Conservation (phyloP, 169 alveolate species). For the Plasmodium chabaudi region DNA sequence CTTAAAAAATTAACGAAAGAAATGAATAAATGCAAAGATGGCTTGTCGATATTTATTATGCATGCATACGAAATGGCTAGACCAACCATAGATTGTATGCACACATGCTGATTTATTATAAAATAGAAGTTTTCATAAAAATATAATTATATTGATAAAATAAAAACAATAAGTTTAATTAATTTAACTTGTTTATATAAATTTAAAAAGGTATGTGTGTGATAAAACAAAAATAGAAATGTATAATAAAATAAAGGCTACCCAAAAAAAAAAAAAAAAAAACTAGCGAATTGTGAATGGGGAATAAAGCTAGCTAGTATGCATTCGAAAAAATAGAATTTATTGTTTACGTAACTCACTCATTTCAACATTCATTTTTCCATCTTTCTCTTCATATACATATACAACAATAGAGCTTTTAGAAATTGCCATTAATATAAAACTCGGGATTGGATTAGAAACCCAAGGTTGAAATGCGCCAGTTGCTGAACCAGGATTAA, state of each 20-base stretch:
- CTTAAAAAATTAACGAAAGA: too few species aligned
- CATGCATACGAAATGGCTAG: too few species aligned
- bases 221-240: background rate
- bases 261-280: background rate
- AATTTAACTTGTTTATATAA: background rate
- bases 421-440: conserved; percentile 86
- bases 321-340: background rate
- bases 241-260: background rate
- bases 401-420: conserved; percentile 82
- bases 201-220: background rate
- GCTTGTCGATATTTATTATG: too few species aligned
- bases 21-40: too few species aligned
- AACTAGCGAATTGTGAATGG: background rate
- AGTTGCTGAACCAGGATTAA: conserved; percentile 96
- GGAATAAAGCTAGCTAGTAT: background rate
- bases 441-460: conserved; percentile 84
- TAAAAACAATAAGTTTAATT: background rate
- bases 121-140: background rate
- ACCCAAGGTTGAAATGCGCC: conserved; percentile 94
- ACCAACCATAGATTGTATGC: too few species aligned
- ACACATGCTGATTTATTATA: background rate
- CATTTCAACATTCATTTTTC: conserved; percentile 87
- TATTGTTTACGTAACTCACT: conserved; percentile 80
- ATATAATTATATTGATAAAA: background rate
- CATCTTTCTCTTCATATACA: conserved; percentile 87